These are phyloP conservation scores for Fusarium clavum DNA, from an alignment of 2,329 filamentous ascomycete genomes.

Conservation along the genomic window DNA sequence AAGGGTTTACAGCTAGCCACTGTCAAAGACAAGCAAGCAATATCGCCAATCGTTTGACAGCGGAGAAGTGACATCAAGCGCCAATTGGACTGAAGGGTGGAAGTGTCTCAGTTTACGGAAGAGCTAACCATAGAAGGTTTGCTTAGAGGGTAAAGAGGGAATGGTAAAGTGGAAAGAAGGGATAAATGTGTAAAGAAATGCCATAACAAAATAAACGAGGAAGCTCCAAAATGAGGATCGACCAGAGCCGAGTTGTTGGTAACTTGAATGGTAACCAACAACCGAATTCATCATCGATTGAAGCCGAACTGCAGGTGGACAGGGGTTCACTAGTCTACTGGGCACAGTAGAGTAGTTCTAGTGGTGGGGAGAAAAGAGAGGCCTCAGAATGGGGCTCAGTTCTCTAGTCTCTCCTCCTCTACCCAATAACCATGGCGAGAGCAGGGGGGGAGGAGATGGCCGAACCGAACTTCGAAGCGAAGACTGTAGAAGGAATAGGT, in stretches of 20 bases:
- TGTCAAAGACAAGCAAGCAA: conserved; percentile 38
- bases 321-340: conserved; percentile 22
- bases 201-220: conserved; percentile 9
- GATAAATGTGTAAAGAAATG: conserved; percentile 45
- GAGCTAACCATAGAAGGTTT: not conserved
- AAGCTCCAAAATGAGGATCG: conserved; percentile 29
- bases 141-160: not conserved
- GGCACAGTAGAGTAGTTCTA: conserved; percentile 14
- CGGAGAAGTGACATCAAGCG: conserved; percentile 28
- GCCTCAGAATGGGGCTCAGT: conserved; percentile 32
- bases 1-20: conserved; percentile 42
- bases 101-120: conserved; percentile 46
- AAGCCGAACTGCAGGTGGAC: conserved; percentile 14
- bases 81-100: conserved; percentile 32
- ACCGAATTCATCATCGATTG: conserved; percentile 1
- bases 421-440: conserved; percentile 32
- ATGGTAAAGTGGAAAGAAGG: not conserved
- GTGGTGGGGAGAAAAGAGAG: conserved; percentile 38
- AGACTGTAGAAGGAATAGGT: conserved; percentile 25
- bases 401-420: conserved; percentile 12
- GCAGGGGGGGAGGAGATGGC: conserved; percentile 27
- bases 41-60: conserved; percentile 38
- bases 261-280: not conserved
- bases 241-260: conserved; percentile 23
- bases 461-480: conserved; percentile 32